Evolutionary conservation across 2,329 filamentous ascomycete genomes (phyloP).

Genomic region (Penicillium sp.): DNA sequence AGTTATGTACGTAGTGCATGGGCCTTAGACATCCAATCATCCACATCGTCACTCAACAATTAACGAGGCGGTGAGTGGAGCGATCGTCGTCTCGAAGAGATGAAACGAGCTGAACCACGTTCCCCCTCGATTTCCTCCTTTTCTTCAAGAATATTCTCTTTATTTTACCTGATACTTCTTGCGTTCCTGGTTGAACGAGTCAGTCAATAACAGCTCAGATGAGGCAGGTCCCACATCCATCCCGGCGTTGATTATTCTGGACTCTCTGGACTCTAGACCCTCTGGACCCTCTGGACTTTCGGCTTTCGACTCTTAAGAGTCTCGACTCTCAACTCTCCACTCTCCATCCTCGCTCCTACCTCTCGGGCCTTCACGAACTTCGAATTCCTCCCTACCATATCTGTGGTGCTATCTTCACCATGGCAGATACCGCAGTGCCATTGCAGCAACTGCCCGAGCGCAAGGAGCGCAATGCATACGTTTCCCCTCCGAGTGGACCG

Average conservation of each 20-base stretch:
- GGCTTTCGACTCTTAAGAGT: background rate
- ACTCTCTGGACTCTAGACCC: background rate
- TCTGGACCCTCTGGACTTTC: background rate
- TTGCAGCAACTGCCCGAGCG: constrained; percentile 26
- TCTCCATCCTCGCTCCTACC: background rate
- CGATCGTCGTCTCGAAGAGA: constrained; percentile 10
- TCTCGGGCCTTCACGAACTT: background rate
- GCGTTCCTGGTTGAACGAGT: constrained; percentile 12
- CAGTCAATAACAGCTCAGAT: background rate
- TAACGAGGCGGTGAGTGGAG: constrained; percentile 13
- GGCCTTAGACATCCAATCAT: constrained; percentile 4
- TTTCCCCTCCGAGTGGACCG: constrained; percentile 32
- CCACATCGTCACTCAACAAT: constrained; percentile 5
- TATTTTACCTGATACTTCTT: background rate
- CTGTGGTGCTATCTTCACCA: constrained; percentile 17
- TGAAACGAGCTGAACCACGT: constrained; percentile 24
- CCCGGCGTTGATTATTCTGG: constrained; percentile 2
- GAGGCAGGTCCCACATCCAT: constrained; percentile 10
- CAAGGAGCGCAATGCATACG: constrained; percentile 43
- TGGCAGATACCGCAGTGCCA: constrained; percentile 35
- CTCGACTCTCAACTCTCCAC: background rate
- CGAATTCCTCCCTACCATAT: background rate
- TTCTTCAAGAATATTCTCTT: background rate
- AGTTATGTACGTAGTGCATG: background rate
- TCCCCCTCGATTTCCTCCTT: constrained; percentile 6